These are phyloP conservation scores for Xylariaceae sp. DNA, from an alignment of 2,329 filamentous ascomycete species.

Conservation along the genomic window DNA sequence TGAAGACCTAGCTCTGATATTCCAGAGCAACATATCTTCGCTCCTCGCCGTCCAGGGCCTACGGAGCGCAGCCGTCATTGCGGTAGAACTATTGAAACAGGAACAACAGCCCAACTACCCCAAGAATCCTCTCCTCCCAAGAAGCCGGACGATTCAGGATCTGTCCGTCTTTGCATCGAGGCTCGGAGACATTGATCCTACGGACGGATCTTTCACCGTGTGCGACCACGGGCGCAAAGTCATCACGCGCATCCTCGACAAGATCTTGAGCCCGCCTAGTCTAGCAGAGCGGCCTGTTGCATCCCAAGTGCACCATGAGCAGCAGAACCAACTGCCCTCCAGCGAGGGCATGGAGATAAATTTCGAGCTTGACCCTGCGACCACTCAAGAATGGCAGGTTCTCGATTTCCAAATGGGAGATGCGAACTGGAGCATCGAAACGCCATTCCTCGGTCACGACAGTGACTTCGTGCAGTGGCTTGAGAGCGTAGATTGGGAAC, in stretches of 20 bases:
- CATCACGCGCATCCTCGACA: slow-evolving; percentile 36
- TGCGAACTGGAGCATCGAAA: slow-evolving; percentile 29
- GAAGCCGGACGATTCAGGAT: slow-evolving; percentile 37
- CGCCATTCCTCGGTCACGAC: slow-evolving; percentile 32
- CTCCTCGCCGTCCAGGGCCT: slow-evolving; percentile 34
- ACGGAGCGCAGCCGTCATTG: slow-evolving; percentile 35
- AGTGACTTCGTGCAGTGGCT: slow-evolving; percentile 37
- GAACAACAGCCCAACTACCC: slow-evolving; percentile 35
- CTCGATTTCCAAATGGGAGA: slow-evolving; percentile 27
- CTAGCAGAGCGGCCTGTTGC: slow-evolving; percentile 13
- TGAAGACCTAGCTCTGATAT: slow-evolving; percentile 30
- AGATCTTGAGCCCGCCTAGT: slow-evolving; percentile 32
- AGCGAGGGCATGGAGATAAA: slow-evolving; percentile 19
- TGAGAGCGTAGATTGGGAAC: slow-evolving; percentile 35
- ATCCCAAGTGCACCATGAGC: slow-evolving; percentile 14
- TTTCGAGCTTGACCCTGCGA: slow-evolving; percentile 15
- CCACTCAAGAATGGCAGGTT: slow-evolving; percentile 20
- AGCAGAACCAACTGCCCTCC: slow-evolving; percentile 11
- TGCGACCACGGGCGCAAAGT: slow-evolving; percentile 36
- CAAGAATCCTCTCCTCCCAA: slow-evolving; percentile 33
- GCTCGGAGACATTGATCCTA: slow-evolving; percentile 32
- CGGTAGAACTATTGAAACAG: slow-evolving; percentile 36
- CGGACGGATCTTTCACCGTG: slow-evolving; percentile 31
- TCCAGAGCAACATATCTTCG: slow-evolving; percentile 30
- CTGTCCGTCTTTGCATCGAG: slow-evolving; percentile 35